Conservation (phyloP, 306 rosid genomes). For the Quercus alba region DNA sequence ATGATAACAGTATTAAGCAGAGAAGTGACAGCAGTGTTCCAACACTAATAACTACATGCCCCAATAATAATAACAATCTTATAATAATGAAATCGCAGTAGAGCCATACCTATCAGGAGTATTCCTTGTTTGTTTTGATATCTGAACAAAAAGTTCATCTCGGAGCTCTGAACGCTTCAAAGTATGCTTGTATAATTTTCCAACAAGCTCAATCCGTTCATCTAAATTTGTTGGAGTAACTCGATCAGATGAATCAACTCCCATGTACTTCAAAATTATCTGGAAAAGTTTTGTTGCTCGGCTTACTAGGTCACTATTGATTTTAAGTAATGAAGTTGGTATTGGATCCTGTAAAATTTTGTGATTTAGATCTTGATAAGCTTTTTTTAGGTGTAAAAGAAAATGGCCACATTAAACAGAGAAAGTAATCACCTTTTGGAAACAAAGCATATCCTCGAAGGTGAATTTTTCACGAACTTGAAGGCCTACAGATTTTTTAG, state of each 20-base stretch:
- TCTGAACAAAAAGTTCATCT: constrained; percentile 89
- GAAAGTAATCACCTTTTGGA: constrained; percentile 69
- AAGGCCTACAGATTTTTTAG: constrained; percentile 73
- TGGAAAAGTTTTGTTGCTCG: constrained; percentile 87
- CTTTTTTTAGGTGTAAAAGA: not conserved
- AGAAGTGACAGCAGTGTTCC: not conserved
- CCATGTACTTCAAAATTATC: constrained; percentile 84
- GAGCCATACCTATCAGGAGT: constrained; percentile 75
- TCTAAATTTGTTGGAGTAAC: constrained; percentile 62
- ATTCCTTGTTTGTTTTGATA: constrained; percentile 91
- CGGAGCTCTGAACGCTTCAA: constrained; percentile 89
- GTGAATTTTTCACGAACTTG: constrained; percentile 73
- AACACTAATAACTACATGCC: constrained; percentile 4
- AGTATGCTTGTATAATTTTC: constrained; percentile 84
- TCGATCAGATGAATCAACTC: constrained; percentile 80
- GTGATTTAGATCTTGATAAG: constrained; percentile 11
- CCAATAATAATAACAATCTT: not conserved
- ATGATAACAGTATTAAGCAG: constrained; percentile 9
- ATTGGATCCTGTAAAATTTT: constrained; percentile 64
- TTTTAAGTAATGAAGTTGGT: constrained; percentile 84
- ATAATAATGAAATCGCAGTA: not conserved
- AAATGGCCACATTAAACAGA: not conserved
- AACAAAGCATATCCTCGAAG: constrained; percentile 94
- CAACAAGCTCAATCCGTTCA: constrained; percentile 76
- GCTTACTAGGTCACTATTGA: constrained; percentile 72